A percentile compares a stretch with the other conserved stretches of the same genome.
phyloP scores from a whole-genome alignment of 768 basidiomycete species.

The Mycena albidolilacea region DNA sequence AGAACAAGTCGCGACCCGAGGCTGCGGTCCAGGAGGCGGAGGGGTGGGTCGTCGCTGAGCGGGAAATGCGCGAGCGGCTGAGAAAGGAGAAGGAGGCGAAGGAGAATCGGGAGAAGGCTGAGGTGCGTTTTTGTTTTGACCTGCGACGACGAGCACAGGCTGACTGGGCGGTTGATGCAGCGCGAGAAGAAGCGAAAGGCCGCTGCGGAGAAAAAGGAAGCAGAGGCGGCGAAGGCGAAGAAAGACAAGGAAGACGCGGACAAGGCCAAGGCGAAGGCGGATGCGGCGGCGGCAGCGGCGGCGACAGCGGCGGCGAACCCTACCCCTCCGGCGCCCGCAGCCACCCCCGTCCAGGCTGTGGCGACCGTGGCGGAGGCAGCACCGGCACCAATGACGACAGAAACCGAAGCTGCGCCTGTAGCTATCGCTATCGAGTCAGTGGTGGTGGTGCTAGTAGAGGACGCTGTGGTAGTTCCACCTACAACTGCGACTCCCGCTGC shows the following conservation, averaged over 20 bases:
- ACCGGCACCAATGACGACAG: background rate
- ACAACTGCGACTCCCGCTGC: background rate
- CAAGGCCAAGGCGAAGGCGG: slow-evolving; percentile 61
- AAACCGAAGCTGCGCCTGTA: background rate
- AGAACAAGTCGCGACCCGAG: slow-evolving; percentile 89
- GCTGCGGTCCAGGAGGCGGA: slow-evolving; percentile 76
- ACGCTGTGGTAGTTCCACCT: background rate
- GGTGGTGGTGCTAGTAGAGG: background rate
- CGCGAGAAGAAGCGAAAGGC: slow-evolving; percentile 68
- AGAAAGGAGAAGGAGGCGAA: slow-evolving; percentile 81
- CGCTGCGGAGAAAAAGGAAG: slow-evolving; percentile 70
- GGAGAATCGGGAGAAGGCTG: slow-evolving; percentile 75
- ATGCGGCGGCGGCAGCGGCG: background rate
- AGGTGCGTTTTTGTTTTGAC: slow-evolving; percentile 60
- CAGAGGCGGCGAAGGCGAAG: slow-evolving; percentile 77
- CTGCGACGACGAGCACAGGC: background rate
- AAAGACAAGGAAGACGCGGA: slow-evolving; percentile 65
- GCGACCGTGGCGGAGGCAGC: background rate
- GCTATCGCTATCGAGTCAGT: background rate
- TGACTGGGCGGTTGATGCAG: slow-evolving; percentile 40
- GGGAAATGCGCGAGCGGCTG: slow-evolving; percentile 81
- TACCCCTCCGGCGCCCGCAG: background rate
- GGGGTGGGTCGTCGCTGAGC: slow-evolving; percentile 83
- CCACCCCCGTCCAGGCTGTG: background rate
- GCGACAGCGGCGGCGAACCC: background rate